Evolutionary conservation across 2,329 filamentous ascomycete species (phyloP).

Genomic region (Penicillium sp.): DNA sequence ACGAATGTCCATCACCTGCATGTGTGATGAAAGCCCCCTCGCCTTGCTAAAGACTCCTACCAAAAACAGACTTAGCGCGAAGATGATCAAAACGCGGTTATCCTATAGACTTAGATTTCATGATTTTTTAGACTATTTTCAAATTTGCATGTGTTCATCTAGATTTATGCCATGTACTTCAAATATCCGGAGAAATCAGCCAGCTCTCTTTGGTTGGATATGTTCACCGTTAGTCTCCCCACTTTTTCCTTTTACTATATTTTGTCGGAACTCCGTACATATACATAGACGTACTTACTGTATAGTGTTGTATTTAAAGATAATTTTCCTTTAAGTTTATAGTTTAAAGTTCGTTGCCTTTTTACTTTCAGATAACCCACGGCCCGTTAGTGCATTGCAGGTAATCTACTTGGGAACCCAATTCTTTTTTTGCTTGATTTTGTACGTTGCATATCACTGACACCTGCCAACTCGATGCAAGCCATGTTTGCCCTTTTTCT

Average conservation of each 20-base stretch:
- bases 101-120: background rate
- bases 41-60: background rate
- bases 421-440: background rate
- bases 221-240: background rate
- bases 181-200: slow-evolving; percentile 1
- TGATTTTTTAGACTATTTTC: background rate
- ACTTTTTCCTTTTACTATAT: no score
- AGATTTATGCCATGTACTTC: no score
- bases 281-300: no score
- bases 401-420: background rate
- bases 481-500: background rate
- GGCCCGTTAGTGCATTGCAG: slow-evolving; percentile 3
- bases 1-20: background rate
- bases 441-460: background rate
- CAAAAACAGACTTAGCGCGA: background rate
- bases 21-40: background rate
- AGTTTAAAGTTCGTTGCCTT: background rate
- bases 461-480: background rate
- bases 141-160: background rate
- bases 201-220: background rate
- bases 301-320: no score
- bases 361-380: background rate
- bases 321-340: background rate
- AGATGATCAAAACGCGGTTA: background rate
- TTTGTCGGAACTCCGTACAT: no score